phyloP scores from a whole-genome alignment of 2,329 filamentous ascomycete genomes.

The Trichoderma brevicompactum region DNA sequence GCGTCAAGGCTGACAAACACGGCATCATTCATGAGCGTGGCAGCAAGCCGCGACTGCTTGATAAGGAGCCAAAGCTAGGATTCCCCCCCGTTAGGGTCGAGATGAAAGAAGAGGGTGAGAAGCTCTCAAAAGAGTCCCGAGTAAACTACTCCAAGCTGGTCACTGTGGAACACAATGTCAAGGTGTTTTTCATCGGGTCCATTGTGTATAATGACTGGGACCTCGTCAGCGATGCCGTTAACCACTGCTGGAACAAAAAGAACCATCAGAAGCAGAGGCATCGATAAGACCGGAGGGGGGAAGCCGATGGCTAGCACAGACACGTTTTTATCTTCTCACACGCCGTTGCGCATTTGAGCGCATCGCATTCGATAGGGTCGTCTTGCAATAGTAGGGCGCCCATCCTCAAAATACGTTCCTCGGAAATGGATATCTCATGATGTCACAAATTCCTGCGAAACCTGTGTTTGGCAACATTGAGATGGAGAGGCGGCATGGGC shows the following conservation, averaged over 20 bases:
- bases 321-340: conserved; percentile 29
- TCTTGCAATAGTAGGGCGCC: conserved; percentile 29
- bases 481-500: conserved; percentile 2
- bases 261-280: conserved; percentile 42
- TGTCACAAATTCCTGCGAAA: conserved; percentile 31
- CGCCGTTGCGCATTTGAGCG: conserved; percentile 20
- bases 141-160: conserved; percentile 62
- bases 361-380: conserved; percentile 26
- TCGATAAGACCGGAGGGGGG: conserved; percentile 19
- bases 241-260: conserved; percentile 56
- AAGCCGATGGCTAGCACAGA: conserved; percentile 24
- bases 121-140: conserved; percentile 54
- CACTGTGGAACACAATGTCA: conserved; percentile 62
- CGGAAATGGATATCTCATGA: conserved; percentile 27
- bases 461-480: conserved; percentile 21
- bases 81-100: conserved; percentile 52
- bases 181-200: conserved; percentile 60
- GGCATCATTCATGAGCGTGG: conserved; percentile 54
- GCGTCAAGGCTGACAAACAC: conserved; percentile 57
- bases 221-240: conserved; percentile 50
- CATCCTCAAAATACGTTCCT: conserved; percentile 41
- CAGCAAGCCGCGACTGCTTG: conserved; percentile 41
- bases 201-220: conserved; percentile 48
- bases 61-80: conserved; percentile 53
- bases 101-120: conserved; percentile 50